Evolutionary conservation across 805 yeast genomes (phyloP), one percentile per base, ranked within the genome.

Genomic region (Phaffomyces antillensis): DNA sequence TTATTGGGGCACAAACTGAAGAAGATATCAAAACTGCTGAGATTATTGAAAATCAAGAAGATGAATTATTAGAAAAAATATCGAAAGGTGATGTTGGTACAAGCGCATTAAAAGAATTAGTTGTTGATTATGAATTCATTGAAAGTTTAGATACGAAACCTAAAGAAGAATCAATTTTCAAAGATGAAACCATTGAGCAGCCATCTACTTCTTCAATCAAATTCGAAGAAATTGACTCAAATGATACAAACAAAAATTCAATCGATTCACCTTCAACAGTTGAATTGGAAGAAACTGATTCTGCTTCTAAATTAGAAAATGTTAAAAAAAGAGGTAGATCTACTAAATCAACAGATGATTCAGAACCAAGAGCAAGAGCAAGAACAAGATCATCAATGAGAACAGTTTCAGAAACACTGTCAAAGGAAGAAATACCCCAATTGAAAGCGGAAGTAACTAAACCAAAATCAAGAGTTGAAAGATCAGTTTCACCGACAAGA

Each of bases 1-100:
- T 54, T 13, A 40, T 62, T 40, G 65, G 64, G 33, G 65, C 63
- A 5, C 53, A 49, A 23, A 52, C 61, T 1, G 54, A 50, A 6
- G 52, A 49, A 5, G 61, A 59, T 20, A 44, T 58, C 9, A 43
- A 41, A 23, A 42, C 41, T 8, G 66, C 61, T 6, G 48, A 53
- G n/a, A 44, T 42, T 9, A 50, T 44, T 13, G 57, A 51, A 11
- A 48, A 42, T 2, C 39, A 47, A 20, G 60, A 59, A 34, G 51
- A 53, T n/a, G 35, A 39, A n/a, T 16, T 48, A n/a, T 47, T 61
- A 23, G 45, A 46, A 13, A 37, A 41, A 10, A 52, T 57, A 32
- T 58, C 58, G 1, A 48, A 54, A 18, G 60, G 59, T 17, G 44
- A 45, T 8, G 33, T 45, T 4, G 48, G 39, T 3, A 30, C 45